Percentiles rank a stretch among this genome's conserved stretches.
These are phyloP conservation scores for Xylaria sp. DNA, from an alignment of 2,329 filamentous ascomycete genomes.

Conservation along the genomic window DNA sequence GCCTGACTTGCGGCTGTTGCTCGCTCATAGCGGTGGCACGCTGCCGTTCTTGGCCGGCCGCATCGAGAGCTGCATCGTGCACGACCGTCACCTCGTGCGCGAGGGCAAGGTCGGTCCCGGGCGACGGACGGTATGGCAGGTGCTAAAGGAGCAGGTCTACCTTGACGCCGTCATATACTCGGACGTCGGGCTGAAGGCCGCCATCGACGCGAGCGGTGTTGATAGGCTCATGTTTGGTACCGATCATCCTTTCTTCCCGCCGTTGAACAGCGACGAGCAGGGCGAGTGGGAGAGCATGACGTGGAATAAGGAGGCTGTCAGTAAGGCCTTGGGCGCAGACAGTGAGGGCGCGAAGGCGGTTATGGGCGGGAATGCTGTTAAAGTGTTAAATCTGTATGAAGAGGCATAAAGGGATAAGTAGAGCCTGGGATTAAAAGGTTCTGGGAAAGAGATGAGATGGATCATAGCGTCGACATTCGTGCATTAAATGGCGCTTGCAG, in stretches of 20 bases:
- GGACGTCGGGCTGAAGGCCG: conserved; percentile 72
- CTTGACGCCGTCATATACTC: conserved; percentile 88
- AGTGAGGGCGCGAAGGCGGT: conserved; percentile 37
- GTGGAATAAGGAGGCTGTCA: conserved; percentile 52
- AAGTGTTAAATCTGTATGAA: conserved; percentile 37
- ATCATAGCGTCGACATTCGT: neutral
- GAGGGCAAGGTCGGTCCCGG: conserved; percentile 59
- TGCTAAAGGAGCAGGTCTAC: conserved; percentile 75
- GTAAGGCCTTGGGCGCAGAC: conserved; percentile 39
- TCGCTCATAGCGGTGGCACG: conserved; percentile 89
- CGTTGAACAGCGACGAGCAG: conserved; percentile 65
- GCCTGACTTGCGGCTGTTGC: conserved; percentile 70
- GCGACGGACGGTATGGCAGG: conserved; percentile 61
- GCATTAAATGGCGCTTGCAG: too few relatives aligned
- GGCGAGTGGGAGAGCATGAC: conserved; percentile 73
- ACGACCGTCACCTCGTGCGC: conserved; percentile 76
- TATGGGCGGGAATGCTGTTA: conserved; percentile 43
- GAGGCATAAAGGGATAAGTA: conserved; percentile 18
- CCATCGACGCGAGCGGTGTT: conserved; percentile 67
- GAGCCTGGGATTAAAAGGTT: neutral
- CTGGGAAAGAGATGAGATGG: neutral
- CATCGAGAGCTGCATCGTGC: conserved; percentile 84
- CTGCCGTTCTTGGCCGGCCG: conserved; percentile 86
- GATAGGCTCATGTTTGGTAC: conserved; percentile 80
- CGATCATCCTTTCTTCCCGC: conserved; percentile 86